Conservation (phyloP, 352 stramenopile genomes). For the Discostella stelligera region DNA sequence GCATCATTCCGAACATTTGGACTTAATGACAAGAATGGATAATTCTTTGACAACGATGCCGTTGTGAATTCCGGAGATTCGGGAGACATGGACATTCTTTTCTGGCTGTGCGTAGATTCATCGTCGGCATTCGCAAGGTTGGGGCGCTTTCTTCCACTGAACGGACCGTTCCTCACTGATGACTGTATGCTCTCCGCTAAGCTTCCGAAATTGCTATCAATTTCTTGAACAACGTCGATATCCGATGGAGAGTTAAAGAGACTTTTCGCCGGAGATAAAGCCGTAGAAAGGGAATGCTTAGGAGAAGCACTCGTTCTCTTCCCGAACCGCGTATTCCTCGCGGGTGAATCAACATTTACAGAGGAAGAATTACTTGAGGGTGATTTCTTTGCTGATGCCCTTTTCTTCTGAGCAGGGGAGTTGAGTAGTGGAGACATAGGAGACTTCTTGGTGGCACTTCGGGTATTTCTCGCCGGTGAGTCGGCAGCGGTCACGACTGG, state of each 20-base stretch:
- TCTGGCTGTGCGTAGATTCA: constrained; percentile 13
- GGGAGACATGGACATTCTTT: constrained; percentile 15
- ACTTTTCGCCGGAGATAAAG: constrained; percentile 26
- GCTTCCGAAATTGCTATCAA: constrained; percentile 14
- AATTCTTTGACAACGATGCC: constrained; percentile 38
- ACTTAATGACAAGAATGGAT: constrained; percentile 39
- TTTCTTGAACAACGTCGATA: constrained; percentile 21
- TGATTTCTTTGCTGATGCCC: not conserved
- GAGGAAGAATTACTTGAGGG: constrained; percentile 10
- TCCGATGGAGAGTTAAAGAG: constrained; percentile 28
- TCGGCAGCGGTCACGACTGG: constrained; percentile 2
- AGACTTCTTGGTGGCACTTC: constrained; percentile 41
- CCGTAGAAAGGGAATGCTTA: constrained; percentile 7
- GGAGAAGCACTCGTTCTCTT: constrained; percentile 10
- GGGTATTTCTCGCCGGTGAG: constrained; percentile 37
- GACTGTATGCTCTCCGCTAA: not conserved
- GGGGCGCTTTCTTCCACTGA: constrained; percentile 19
- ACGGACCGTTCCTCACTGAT: constrained; percentile 13
- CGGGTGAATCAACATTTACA: constrained; percentile 26
- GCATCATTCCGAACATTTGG: not conserved
- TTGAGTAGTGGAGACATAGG: not conserved
- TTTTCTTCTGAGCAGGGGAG: constrained; percentile 6
- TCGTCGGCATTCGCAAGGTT: not conserved
- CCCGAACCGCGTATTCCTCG: constrained; percentile 34
- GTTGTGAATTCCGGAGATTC: not conserved